Evolutionary conservation across 306 rosid species (phyloP), one percentile per base, ranked within the genome.

Genomic region (Pterocarpus santalinus): DNA sequence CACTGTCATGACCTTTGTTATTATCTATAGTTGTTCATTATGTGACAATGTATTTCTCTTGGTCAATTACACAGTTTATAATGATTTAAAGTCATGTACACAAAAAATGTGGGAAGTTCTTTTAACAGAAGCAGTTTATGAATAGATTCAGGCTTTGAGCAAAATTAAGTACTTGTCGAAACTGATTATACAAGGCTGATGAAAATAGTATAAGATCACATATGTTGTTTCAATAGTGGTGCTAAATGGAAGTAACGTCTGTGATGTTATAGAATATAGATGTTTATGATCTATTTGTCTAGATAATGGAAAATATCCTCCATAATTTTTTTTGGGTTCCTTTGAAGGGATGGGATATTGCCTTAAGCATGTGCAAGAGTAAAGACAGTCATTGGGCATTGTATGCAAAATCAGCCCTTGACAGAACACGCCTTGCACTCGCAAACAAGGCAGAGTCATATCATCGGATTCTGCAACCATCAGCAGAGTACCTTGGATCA

Each of bases 401-500:
- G 78, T 90, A 83, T 90, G 92, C 97, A 65, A 95, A 95, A 87
- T 93, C 98, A 75, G 92, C 93, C 65, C 98, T 95, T 68, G 99
- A 95, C 85, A 90, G 99, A 93, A 91, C 94, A 75, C 98, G 99
- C 52, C 96, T 95, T 75, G 97, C 94, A 6, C 98, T 95, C 65
- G 71, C 99, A 82, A 78, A 86, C 89, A 95, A 95, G 90, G 98
- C 96, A 73, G 93, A 95, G 71, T 81, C 75, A 71, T 95, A 93
- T 89, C 96, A 86, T 77, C 86, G 41, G 72, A 82, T 95, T 81
- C 86, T 93, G 88, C 99, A 93, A 79, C 97, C 99, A 38, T 86
- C 99, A 2, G 99, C 99, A 39, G 99, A 93, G 80, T 93, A 95
- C 84, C 97, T 95, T 80, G 99, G 99, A 76, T 89, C 97, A 79